These are phyloP conservation scores for Candida endomychidarum DNA, from an alignment of 805 yeast species.

Conservation along the genomic window DNA sequence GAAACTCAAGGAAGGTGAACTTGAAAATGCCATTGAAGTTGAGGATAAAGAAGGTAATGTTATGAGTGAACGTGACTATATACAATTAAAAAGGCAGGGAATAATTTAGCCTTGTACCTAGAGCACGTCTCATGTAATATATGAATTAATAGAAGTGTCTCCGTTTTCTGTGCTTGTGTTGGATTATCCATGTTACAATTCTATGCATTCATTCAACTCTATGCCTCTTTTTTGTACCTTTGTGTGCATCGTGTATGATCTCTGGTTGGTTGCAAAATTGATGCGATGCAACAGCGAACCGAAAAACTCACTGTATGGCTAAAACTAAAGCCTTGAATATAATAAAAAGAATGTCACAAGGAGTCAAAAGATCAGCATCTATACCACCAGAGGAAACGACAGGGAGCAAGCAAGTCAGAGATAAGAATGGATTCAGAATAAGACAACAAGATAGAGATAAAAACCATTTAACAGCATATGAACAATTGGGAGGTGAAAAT, in stretches of 20 bases:
- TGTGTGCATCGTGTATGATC: no score
- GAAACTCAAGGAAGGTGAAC: slow-evolving; percentile 37
- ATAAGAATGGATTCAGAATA: slow-evolving; percentile 48
- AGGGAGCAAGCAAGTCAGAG: slow-evolving; percentile 26
- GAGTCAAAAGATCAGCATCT: slow-evolving; percentile 18
- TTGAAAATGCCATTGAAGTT: slow-evolving; percentile 67
- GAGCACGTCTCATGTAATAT: no score
- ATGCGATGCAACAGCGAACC: no score
- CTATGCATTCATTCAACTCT: no score
- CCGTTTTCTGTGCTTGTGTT: no score
- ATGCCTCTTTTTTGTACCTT: no score
- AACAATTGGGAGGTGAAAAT: slow-evolving; percentile 37
- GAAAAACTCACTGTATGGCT: slow-evolving; percentile 7
- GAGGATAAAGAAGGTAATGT: slow-evolving; percentile 95
- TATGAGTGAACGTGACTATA: slow-evolving; percentile 78
- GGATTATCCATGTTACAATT: no score
- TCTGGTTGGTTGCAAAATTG: not conserved
- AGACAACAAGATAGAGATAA: slow-evolving; percentile 47
- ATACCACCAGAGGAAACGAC: slow-evolving; percentile 12
- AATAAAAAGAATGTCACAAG: slow-evolving; percentile 5
- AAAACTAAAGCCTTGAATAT: not conserved
- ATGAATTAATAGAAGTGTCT: no score
- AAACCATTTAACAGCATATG: slow-evolving; percentile 38
- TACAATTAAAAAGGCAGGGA: slow-evolving; percentile 87
- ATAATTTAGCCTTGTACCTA: no score